Percentiles rank a stretch among this genome's conserved stretches.
Evolutionary conservation across 2,329 filamentous ascomycete genomes (phyloP).

Genomic region (Calonectria henricotiae): DNA sequence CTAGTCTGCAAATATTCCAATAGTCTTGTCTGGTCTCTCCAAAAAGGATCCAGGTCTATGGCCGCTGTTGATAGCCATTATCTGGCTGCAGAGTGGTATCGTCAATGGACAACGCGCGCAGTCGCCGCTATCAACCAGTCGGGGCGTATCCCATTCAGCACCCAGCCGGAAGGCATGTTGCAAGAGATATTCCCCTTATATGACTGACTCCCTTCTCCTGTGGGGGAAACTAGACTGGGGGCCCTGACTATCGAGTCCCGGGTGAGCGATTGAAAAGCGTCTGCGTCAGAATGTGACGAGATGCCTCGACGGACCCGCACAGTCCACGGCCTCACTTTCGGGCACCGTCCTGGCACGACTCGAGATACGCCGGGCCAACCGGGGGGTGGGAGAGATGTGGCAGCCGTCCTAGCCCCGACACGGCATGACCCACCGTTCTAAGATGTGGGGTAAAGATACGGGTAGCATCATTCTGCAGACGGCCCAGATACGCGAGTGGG

Average conservation of each 20-base stretch:
- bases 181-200: slow-evolving; percentile 1
- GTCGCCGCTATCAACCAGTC: not conserved
- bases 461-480: slow-evolving; percentile 26
- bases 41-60: slow-evolving; percentile 6
- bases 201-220: not conserved
- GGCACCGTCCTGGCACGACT: slow-evolving; percentile 28
- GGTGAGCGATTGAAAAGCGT: not conserved
- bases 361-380: slow-evolving; percentile 27
- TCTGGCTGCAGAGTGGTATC: slow-evolving; percentile 28
- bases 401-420: slow-evolving; percentile 29
- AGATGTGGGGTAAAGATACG: slow-evolving; percentile 38
- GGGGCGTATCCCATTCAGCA: not conserved
- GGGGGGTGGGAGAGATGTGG: slow-evolving; percentile 25
- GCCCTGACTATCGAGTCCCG: not conserved
- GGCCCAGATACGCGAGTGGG: slow-evolving; percentile 24
- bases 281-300: slow-evolving; percentile 1
- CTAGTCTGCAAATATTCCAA: slow-evolving; percentile 6
- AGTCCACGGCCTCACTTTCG: slow-evolving; percentile 17
- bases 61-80: slow-evolving; percentile 29
- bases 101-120: not conserved
- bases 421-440: slow-evolving; percentile 18
- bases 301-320: slow-evolving; percentile 19
- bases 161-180: not conserved
- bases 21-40: not conserved
- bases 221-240: not conserved